phyloP scores from a whole-genome alignment of 345 rosid genomes.

The Hevea brasiliensis region DNA sequence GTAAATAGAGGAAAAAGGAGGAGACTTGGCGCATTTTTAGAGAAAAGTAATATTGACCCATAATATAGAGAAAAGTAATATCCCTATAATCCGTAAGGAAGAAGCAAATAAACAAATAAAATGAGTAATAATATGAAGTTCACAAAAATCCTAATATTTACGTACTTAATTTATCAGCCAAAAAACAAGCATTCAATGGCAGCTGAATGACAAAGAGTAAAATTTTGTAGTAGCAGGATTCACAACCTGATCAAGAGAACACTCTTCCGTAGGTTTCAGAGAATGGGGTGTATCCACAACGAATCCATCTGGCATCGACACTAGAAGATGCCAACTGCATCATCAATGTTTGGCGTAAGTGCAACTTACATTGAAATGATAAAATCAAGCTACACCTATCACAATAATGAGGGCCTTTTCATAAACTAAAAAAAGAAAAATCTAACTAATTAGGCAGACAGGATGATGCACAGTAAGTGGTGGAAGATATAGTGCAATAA shows the following conservation, averaged over 20 bases:
- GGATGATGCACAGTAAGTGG: neutral
- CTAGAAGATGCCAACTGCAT: slow-evolving; percentile 72
- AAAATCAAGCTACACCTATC: neutral
- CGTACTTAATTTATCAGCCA: neutral
- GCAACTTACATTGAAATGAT: slow-evolving; percentile 3
- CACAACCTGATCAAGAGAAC: slow-evolving; percentile 60
- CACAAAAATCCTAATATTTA: neutral
- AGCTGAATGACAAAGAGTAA: slow-evolving; percentile 3
- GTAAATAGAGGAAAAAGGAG: too few species aligned
- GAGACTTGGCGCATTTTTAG: neutral
- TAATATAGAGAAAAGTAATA: neutral
- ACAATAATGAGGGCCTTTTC: neutral
- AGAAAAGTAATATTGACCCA: neutral
- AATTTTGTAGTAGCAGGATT: slow-evolving; percentile 13
- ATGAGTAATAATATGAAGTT: slow-evolving; percentile 7
- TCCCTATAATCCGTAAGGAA: neutral
- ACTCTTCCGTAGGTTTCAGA: slow-evolving; percentile 58
- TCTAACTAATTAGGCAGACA: neutral
- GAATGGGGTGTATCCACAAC: slow-evolving; percentile 75
- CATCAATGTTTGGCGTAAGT: slow-evolving; percentile 10
- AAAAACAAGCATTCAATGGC: slow-evolving; percentile 6
- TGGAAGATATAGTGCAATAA: neutral
- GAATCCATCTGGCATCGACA: slow-evolving; percentile 71
- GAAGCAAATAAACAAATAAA: neutral
- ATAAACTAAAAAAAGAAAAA: neutral